Percentiles rank a stretch among this genome's conserved stretches.
These are phyloP conservation scores for Diversispora eburnea DNA, from an alignment of 192 early-diverging fungal species.

Conservation along the genomic window DNA sequence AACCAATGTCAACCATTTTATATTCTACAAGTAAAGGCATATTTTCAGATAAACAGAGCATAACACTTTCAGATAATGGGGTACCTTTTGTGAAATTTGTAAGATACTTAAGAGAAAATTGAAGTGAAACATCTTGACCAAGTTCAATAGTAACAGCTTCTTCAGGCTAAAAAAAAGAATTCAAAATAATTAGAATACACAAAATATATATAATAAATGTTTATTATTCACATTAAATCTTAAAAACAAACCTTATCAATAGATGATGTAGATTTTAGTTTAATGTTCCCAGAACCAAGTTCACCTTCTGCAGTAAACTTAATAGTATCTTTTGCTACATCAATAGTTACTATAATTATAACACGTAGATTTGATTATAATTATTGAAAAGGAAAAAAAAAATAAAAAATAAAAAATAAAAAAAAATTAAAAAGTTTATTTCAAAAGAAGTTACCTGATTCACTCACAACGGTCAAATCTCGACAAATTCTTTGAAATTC, in stretches of 20 bases:
- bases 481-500: slow-evolving; percentile 92
- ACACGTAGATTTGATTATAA: slow-evolving; percentile 18
- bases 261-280: slow-evolving; percentile 67
- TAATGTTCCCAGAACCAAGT: slow-evolving; percentile 77
- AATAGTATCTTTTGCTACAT: slow-evolving; percentile 90
- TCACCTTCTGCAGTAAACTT: slow-evolving; percentile 88
- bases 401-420: background rate
- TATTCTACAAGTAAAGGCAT: slow-evolving; percentile 94
- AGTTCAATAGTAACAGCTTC: slow-evolving; percentile 73
- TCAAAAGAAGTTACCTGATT: slow-evolving; percentile 55
- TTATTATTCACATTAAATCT: background rate
- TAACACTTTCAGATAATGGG: slow-evolving; percentile 72
- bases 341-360: slow-evolving; percentile 66
- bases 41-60: slow-evolving; percentile 77
- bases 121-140: slow-evolving; percentile 73
- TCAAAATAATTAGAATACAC: background rate
- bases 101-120: slow-evolving; percentile 93
- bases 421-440: background rate
- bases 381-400: background rate
- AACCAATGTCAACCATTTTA: slow-evolving; percentile 83
- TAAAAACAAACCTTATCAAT: slow-evolving; percentile 64
- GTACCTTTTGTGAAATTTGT: slow-evolving; percentile 94
- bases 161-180: background rate
- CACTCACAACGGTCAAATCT: slow-evolving; percentile 79
- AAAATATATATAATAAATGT: background rate